These are phyloP conservation scores for Kazachstania kunashirensis DNA, from an alignment of 805 yeast species.

Conservation along the genomic window DNA sequence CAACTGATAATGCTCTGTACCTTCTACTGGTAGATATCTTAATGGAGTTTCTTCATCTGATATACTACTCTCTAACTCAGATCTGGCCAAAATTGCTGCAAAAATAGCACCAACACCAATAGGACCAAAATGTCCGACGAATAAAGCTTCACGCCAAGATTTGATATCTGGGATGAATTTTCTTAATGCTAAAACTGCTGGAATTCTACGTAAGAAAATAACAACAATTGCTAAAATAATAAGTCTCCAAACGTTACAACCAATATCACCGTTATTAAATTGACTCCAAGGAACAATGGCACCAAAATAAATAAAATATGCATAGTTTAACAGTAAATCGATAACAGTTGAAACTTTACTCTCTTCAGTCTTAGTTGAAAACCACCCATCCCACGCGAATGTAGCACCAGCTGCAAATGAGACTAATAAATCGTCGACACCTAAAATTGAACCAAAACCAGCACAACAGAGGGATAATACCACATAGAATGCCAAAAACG, in stretches of 20 bases:
- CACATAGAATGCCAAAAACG: constrained; percentile 75
- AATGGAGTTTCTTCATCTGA: constrained; percentile 50
- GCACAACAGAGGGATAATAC: constrained; percentile 77
- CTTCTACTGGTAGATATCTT: constrained; percentile 36
- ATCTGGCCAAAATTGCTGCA: constrained; percentile 71
- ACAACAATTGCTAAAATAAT: constrained; percentile 65
- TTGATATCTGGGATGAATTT: constrained; percentile 80
- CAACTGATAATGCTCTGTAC: constrained; percentile 45
- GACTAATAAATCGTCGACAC: constrained; percentile 80
- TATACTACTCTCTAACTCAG: constrained; percentile 49
- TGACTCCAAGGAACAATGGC: constrained; percentile 83
- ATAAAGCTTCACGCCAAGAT: constrained; percentile 87
- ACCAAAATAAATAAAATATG: constrained; percentile 84
- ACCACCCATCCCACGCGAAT: constrained; percentile 90
- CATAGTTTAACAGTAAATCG: constrained; percentile 70
- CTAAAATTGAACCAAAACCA: constrained; percentile 80
- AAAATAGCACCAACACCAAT: constrained; percentile 91
- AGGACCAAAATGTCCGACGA: constrained; percentile 94
- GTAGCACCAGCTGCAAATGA: constrained; percentile 92
- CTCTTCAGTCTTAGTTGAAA: constrained; percentile 72
- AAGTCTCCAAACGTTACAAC: constrained; percentile 71
- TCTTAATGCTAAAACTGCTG: constrained; percentile 65
- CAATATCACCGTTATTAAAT: constrained; percentile 52
- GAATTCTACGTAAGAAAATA: constrained; percentile 68
- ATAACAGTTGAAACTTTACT: constrained; percentile 85